A percentile compares a stretch with the other conserved stretches of the same genome.
phyloP scores from a whole-genome alignment of 345 rosid genomes.

The Physaria fendleri region DNA sequence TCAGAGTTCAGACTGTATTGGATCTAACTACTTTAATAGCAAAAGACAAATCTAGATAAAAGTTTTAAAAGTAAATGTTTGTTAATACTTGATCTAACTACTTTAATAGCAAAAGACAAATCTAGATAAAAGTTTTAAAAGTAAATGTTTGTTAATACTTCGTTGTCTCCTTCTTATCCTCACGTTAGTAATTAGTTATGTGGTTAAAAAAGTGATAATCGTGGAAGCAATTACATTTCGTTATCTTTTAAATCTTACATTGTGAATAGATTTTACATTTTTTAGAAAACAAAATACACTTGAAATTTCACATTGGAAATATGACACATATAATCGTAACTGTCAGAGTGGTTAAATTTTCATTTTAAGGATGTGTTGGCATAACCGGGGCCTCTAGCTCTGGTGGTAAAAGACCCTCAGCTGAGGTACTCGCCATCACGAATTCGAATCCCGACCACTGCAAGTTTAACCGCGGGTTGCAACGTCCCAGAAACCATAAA shows the following conservation, averaged over 20 bases:
- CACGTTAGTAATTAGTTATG: slow-evolving; percentile 3
- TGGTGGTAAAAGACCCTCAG: too few relatives aligned
- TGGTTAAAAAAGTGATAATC: slow-evolving; percentile 14
- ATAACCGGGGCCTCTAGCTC: too few relatives aligned
- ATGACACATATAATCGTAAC: not conserved
- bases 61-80: not conserved
- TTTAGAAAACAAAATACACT: not conserved
- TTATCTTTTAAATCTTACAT: too few relatives aligned
- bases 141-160: slow-evolving; percentile 23
- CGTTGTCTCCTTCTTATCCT: slow-evolving; percentile 10
- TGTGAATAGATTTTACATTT: too few relatives aligned
- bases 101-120: slow-evolving; percentile 20
- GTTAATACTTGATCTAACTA: too few relatives aligned
- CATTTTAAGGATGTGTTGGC: slow-evolving; percentile 7
- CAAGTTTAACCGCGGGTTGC: too few relatives aligned
- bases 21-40: slow-evolving; percentile 19
- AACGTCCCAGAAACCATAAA: too few relatives aligned
- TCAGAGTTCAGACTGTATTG: not conserved
- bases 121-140: not conserved
- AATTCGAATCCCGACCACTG: too few relatives aligned
- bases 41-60: slow-evolving; percentile 18
- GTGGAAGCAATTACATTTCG: slow-evolving; percentile 10
- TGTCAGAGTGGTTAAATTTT: not conserved
- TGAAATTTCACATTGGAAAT: not conserved
- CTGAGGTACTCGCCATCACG: too few relatives aligned